Evolutionary conservation across 2,329 filamentous ascomycete species (phyloP).

Genomic region (Akanthomyces lecanii): DNA sequence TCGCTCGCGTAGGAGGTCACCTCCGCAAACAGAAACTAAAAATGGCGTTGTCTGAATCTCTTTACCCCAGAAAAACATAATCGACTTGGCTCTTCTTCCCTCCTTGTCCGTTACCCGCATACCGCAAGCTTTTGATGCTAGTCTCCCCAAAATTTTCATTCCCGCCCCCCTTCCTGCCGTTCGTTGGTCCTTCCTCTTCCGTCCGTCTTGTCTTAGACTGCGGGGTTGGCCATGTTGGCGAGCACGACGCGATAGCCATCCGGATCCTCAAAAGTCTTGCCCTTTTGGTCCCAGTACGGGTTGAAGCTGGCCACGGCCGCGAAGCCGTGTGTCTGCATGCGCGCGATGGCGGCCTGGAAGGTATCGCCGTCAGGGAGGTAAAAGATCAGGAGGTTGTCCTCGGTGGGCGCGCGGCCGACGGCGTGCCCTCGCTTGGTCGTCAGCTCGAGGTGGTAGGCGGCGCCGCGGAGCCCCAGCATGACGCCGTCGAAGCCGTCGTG

Average conservation of each 20-base stretch:
- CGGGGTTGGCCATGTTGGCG: conserved; percentile 26
- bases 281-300: conserved; percentile 41
- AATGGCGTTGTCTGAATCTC: background rate
- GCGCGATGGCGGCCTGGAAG: conserved; percentile 28
- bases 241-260: conserved; percentile 44
- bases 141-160: background rate
- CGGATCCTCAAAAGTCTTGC: conserved; percentile 41
- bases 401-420: conserved; percentile 34
- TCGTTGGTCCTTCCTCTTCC: background rate
- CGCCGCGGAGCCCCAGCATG: conserved; percentile 36
- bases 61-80: background rate
- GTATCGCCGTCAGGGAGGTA: conserved; percentile 33
- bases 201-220: background rate
- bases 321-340: conserved; percentile 34
- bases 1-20: background rate
- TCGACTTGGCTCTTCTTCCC: background rate
- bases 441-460: conserved; percentile 42
- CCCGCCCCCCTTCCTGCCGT: too few relatives aligned
- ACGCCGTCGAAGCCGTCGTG: conserved; percentile 39
- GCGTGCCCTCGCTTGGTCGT: conserved; percentile 32
- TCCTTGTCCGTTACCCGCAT: background rate
- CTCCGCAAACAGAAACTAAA: background rate
- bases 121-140: background rate
- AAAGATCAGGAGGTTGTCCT: conserved; percentile 42
- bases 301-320: conserved; percentile 36